Evolutionary conservation across 345 rosid genomes (phyloP), one percentile per base, ranked within the genome.

Genomic region (Arabis hirsuta): DNA sequence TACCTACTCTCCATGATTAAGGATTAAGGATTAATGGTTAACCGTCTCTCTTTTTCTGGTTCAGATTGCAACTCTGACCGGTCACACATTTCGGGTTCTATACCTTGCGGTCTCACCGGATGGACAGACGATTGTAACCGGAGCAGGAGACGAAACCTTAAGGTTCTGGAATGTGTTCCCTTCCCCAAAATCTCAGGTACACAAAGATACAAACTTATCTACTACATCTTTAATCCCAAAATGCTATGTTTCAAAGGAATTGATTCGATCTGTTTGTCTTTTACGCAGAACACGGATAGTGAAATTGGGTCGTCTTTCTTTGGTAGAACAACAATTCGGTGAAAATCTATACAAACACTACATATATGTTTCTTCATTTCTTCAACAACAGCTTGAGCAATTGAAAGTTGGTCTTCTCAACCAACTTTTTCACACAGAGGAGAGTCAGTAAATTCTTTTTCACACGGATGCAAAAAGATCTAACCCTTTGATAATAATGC

Each of bases 121-220:
- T 67, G 99, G 99, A 77, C 96, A 95, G 96, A 95, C 96, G 4
- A 95, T 95, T 29, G 99, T 92, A 67, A 95, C 99, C 0, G 99
- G 99, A 80, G 98, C 99, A 50, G 99, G 99, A 64, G 98, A 95
- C 74, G 99, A 95, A 77, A 95, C 99, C 5, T 84, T 91, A 53
- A 81, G 98, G 80, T 95, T 95, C 81, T 95, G 99, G 99, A 91
- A 88, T 20, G 98, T 95, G 51, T 95, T 95, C 75, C 99, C 98
- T 24, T 90, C 96, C 71, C 96, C 92, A 0, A 95, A 91, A 80
- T 91, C 94, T 62, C 97, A 88, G 96, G 98, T 88, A 34, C 7
- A 34, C 2, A 76, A 66, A 20, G 20, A 6, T 12, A 7, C 0
- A 27, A 70, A 26, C 38, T 47, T 16, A 36, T 55, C 5, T 34